These are phyloP conservation scores for Ilex paraguariensis DNA, from an alignment of 305 asterid genomes.

Conservation along the genomic window DNA sequence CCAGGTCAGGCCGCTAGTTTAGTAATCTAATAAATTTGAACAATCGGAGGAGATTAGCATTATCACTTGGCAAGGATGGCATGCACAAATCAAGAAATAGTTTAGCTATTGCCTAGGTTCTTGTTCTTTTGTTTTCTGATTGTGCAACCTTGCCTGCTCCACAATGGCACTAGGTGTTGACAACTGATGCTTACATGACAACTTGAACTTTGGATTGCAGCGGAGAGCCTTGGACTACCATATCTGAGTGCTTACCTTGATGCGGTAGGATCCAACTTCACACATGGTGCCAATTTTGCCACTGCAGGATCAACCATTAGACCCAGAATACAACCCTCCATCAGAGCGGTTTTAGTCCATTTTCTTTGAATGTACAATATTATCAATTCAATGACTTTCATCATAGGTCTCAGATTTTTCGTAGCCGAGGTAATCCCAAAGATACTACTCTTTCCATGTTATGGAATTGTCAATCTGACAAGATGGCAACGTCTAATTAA, in stretches of 20 bases:
- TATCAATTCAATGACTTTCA: constrained; percentile 61
- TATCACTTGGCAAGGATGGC: too few relatives aligned
- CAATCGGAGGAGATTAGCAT: too few relatives aligned
- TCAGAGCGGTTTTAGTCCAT: constrained; percentile 87
- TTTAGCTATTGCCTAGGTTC: too few relatives aligned
- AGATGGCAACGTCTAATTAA: too few relatives aligned
- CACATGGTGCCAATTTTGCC: constrained; percentile 84
- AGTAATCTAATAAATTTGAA: too few relatives aligned
- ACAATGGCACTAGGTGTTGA: too few relatives aligned
- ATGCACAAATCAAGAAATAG: too few relatives aligned
- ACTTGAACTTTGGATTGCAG: constrained; percentile 19
- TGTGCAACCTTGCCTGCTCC: too few relatives aligned
- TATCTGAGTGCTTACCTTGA: constrained; percentile 77
- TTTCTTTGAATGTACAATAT: constrained; percentile 61
- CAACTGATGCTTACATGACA: too few relatives aligned
- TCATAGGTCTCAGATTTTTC: constrained; percentile 51
- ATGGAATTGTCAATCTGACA: not conserved
- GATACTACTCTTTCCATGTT: not conserved
- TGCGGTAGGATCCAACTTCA: constrained; percentile 79
- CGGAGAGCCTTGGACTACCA: constrained; percentile 62
- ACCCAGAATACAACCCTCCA: constrained; percentile 75
- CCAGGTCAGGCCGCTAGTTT: too few relatives aligned
- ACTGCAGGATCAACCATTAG: constrained; percentile 88
- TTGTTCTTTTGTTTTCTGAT: too few relatives aligned
- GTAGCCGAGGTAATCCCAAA: constrained; percentile 35